Percentiles rank a stretch among this genome's conserved stretches.
Evolutionary conservation across 148 eudicot genomes (phyloP).

Genomic region (Tetragonia tetragonoides): DNA sequence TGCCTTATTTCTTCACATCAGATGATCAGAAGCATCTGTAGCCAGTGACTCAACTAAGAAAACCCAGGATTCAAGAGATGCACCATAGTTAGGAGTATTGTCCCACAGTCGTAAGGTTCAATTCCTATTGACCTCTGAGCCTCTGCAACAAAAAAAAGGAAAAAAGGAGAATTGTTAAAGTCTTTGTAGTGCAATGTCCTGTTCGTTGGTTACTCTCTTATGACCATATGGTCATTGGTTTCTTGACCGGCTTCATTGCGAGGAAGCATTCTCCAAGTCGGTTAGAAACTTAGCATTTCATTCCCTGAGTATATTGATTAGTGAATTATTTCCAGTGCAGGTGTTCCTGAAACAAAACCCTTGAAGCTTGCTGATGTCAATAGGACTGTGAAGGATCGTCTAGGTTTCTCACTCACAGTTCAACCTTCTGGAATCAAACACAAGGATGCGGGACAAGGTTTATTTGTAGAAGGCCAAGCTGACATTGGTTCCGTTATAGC

Average conservation of each 20-base stretch:
- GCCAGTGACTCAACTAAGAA: too few species aligned
- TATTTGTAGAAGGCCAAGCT: constrained; percentile 80
- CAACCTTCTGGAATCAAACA: constrained; percentile 76
- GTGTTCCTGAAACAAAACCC: constrained; percentile 63
- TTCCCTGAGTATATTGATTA: constrained; percentile 32
- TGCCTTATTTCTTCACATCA: too few species aligned
- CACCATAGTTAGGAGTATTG: too few species aligned
- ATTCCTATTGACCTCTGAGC: too few species aligned
- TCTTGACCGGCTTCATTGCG: neutral
- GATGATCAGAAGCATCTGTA: too few species aligned
- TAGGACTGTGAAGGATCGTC: constrained; percentile 53
- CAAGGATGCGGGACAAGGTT: constrained; percentile 84
- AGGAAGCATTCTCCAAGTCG: neutral
- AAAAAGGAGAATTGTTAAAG: too few species aligned
- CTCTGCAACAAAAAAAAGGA: too few species aligned
- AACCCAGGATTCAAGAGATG: too few species aligned
- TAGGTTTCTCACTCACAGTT: constrained; percentile 73
- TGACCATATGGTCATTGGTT: neutral
- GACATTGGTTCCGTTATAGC: constrained; percentile 87
- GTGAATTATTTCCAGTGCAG: constrained; percentile 55
- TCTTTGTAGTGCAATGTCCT: too few species aligned
- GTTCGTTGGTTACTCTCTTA: neutral
- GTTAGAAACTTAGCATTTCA: neutral
- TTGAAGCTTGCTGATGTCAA: constrained; percentile 55
- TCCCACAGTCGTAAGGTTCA: too few species aligned